Percentiles rank a stretch among this genome's conserved stretches.
Evolutionary conservation across 225 moss, liverwort and hornwort genomes (phyloP).

Genomic region (Marchantia paleacea): DNA sequence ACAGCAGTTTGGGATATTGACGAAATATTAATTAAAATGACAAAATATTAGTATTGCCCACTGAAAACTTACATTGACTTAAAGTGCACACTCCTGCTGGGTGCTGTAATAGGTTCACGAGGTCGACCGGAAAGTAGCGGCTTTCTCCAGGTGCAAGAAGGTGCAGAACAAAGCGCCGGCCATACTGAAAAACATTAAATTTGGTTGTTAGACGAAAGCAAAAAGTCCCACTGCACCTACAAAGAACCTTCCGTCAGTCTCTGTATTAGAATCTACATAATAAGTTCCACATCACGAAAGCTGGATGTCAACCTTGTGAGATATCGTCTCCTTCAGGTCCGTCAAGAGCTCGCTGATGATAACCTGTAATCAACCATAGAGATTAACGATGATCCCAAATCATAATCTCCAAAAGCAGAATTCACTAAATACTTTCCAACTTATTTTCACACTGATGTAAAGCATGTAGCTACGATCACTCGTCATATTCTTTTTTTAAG

Average conservation of each 20-base stretch:
- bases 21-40: too few species aligned
- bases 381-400: neutral
- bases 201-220: neutral
- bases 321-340: slow-evolving; percentile 63
- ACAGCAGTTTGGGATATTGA: too few species aligned
- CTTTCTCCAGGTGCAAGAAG: slow-evolving; percentile 85
- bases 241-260: neutral
- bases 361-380: slow-evolving; percentile 40
- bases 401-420: neutral
- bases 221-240: neutral
- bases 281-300: neutral
- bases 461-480: too few species aligned
- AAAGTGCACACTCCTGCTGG: slow-evolving; percentile 8
- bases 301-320: slow-evolving; percentile 62
- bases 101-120: slow-evolving; percentile 46
- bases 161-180: slow-evolving; percentile 79
- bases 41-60: too few species aligned
- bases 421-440: neutral
- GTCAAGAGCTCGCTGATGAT: slow-evolving; percentile 78
- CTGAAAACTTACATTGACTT: slow-evolving; percentile 21
- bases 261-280: too few species aligned
- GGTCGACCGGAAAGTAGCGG: slow-evolving; percentile 82
- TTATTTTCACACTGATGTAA: neutral
- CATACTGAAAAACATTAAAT: slow-evolving; percentile 47
- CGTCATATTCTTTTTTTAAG: neutral